phyloP scores from a whole-genome alignment of 1,284 basidiomycete species.

The Testicularia cyperi region DNA sequence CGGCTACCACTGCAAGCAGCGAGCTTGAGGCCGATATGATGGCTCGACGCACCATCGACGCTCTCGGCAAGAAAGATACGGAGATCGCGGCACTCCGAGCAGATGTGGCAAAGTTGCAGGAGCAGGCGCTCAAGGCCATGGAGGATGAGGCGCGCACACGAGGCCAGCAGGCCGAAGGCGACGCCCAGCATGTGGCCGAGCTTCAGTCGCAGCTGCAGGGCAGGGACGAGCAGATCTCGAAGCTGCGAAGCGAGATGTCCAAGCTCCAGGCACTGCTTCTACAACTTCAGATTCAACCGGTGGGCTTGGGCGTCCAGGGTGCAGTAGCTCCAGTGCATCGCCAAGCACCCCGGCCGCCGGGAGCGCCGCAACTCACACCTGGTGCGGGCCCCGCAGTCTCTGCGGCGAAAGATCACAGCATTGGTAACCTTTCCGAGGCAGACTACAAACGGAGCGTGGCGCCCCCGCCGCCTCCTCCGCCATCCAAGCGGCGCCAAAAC shows the following conservation, averaged over 20 bases:
- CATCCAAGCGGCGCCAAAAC: slow-evolving; percentile 16
- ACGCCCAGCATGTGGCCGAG: too few species aligned
- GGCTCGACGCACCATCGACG: slow-evolving; percentile 71
- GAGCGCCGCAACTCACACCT: slow-evolving; percentile 4
- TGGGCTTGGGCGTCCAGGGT: slow-evolving; percentile 9
- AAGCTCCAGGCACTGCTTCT: slow-evolving; percentile 41
- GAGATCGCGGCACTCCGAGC: slow-evolving; percentile 64
- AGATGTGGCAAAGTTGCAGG: slow-evolving; percentile 46
- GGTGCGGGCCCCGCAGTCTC: not conserved
- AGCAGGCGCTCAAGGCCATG: slow-evolving; percentile 34
- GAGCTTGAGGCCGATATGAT: slow-evolving; percentile 70
- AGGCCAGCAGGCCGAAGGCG: slow-evolving; percentile 12
- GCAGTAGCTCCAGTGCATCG: slow-evolving; percentile 22
- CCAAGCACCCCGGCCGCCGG: slow-evolving; percentile 29
- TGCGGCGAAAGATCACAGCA: not conserved
- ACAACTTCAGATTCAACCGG: slow-evolving; percentile 37
- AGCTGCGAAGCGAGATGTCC: slow-evolving; percentile 27
- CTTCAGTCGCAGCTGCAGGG: slow-evolving; percentile 7
- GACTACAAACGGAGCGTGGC: slow-evolving; percentile 71
- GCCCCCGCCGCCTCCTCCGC: slow-evolving; percentile 62
- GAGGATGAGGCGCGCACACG: slow-evolving; percentile 10
- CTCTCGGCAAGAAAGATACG: slow-evolving; percentile 71
- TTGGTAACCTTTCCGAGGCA: slow-evolving; percentile 63
- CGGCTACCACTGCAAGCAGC: slow-evolving; percentile 5
- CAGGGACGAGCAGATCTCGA: slow-evolving; percentile 26